Conservation (phyloP, 805 yeast species). For the Yamadazyma insecticola region DNA sequence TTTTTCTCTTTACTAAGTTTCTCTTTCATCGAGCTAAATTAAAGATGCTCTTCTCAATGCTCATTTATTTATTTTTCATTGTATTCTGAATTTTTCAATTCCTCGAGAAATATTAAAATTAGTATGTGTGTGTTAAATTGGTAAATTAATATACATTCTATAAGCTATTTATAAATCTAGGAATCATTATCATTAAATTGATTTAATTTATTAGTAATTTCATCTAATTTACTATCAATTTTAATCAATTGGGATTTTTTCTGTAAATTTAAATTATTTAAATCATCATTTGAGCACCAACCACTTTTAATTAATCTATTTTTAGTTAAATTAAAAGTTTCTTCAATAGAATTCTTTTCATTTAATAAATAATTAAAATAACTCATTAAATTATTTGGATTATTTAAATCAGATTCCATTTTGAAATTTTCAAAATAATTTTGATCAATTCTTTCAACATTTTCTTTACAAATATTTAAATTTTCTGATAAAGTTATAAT, state of each 20-base stretch:
- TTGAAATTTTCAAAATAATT: conserved; percentile 23
- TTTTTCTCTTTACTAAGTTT: no score
- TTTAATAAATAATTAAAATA: conserved; percentile 28
- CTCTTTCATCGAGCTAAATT: no score
- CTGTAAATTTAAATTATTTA: conserved; percentile 35
- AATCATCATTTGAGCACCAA: conserved; percentile 40
- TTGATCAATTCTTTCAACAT: conserved; percentile 32
- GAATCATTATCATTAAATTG: conserved; percentile 6
- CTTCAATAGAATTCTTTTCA: conserved; percentile 28
- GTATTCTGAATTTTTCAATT: no score
- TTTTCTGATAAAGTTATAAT: conserved; percentile 36
- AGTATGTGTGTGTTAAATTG: background rate
- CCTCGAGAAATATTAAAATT: no score
- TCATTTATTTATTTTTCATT: no score
- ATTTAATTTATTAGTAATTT: conserved; percentile 33
- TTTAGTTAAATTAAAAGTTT: conserved; percentile 31
- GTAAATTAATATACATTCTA: background rate
- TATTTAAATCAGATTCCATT: background rate
- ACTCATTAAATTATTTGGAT: conserved; percentile 12
- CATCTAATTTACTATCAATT: conserved; percentile 32
- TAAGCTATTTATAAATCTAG: background rate
- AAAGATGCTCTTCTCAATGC: no score
- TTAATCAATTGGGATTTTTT: conserved; percentile 32
- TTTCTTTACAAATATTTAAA: conserved; percentile 21
- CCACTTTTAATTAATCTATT: conserved; percentile 30